Evolutionary conservation across 2,329 filamentous ascomycete species (phyloP), one percentile per base, ranked within the genome.

Genomic region (Aspergillus piperis): DNA sequence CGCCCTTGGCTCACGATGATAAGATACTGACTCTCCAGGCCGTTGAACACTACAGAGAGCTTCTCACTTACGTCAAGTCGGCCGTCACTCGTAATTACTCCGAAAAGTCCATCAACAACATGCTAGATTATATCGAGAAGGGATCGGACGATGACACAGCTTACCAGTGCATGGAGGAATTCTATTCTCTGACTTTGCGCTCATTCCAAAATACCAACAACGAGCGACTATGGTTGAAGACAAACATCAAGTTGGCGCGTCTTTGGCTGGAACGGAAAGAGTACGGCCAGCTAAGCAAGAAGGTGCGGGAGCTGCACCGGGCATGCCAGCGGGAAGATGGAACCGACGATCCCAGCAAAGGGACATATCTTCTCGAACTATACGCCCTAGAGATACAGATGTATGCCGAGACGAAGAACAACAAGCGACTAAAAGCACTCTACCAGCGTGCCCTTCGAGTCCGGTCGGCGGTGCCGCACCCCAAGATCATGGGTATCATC

Each of bases 101-200:
- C 1, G 95, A 99, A 78, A 98, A 98, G 77, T 98, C 94, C 11
- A 96, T 99, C 81, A 98, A 98, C 80, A 98, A 97, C 76, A 96
- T 99, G 89, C 87, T 99, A 50, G 95, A 98, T 79, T 96, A 90
- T 75, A 95, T 99, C 66, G 94, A 98, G 77, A 98, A 97, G 79
- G 90, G 87, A n/a, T 88, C 89, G 59, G 87, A 89, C 65, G 84
- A 88, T 62, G 85, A 87, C 7, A 86, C 88, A 47, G 88, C 90
- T 23, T 90, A 89, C 70, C 82, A 86, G 64, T 94, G 89, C 77
- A 96, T 98, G 88, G 94, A 97, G 75, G 86, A 91, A 65, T 96
- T 99, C 81, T 99, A 98, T 78, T 94, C 91, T 1, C 82, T 95
- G 68, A 99, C 95, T 1, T 87, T 99, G 15, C 85, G 92, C 68